A percentile compares a stretch with the other conserved stretches of the same genome.
phyloP scores from a whole-genome alignment of 352 stramenopile species.

The Globisporangium acanthophoron region DNA sequence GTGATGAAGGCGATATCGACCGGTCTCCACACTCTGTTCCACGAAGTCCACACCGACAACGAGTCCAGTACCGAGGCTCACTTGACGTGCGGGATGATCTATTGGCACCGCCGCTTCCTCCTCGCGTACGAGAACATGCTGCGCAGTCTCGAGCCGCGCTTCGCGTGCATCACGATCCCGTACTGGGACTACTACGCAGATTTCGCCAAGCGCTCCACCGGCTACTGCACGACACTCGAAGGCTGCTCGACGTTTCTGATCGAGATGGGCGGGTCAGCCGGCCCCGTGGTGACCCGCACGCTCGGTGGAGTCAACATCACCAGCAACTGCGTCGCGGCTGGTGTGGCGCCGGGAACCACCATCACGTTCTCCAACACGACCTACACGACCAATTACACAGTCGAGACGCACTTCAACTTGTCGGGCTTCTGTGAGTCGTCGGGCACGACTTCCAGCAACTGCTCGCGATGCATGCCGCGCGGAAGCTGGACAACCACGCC shows the following conservation, averaged over 20 bases:
- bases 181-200: constrained; percentile 81
- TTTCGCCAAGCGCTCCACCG: constrained; percentile 34
- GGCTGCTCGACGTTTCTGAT: constrained; percentile 57
- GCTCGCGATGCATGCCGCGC: constrained; percentile 51
- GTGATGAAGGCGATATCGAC: constrained; percentile 42
- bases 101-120: constrained; percentile 66
- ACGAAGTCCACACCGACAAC: constrained; percentile 44
- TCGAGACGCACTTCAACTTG: constrained; percentile 17
- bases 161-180: constrained; percentile 62
- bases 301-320: constrained; percentile 19
- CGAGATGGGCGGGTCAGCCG: constrained; percentile 48
- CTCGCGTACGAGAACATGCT: constrained; percentile 77
- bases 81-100: constrained; percentile 49
- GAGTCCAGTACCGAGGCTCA: constrained; percentile 33
- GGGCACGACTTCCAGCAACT: constrained; percentile 19
- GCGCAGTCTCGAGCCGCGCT: constrained; percentile 47
- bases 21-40: constrained; percentile 51
- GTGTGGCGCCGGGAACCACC: constrained; percentile 1
- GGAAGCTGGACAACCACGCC: constrained; percentile 29
- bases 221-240: constrained; percentile 36
- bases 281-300: constrained; percentile 5
- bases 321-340: constrained; percentile 20
- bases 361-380: constrained; percentile 9
- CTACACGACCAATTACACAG: constrained; percentile 5
- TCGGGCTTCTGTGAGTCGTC: constrained; percentile 56